Evolutionary conservation across 441 rosid species (phyloP).

Genomic region (Aleurites moluccanus): DNA sequence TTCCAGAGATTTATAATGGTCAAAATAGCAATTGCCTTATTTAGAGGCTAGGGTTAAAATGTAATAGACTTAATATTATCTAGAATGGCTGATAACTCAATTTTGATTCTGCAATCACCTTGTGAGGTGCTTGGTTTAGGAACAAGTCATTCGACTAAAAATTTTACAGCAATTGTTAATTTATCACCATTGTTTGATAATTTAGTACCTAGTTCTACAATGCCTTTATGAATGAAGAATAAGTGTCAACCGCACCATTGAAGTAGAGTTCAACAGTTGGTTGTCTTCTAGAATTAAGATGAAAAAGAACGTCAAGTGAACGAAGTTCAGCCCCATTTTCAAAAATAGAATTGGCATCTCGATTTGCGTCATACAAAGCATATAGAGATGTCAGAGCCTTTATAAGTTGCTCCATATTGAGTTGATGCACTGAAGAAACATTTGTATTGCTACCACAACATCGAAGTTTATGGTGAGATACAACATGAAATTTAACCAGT

Average conservation of each 20-base stretch:
- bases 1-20: no score
- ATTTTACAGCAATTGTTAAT: no score
- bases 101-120: no score
- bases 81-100: no score
- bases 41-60: no score
- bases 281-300: constrained; percentile 59
- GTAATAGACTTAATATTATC: no score
- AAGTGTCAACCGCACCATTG: constrained; percentile 16
- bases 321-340: constrained; percentile 73
- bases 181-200: background rate
- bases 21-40: no score
- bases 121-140: no score
- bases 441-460: constrained; percentile 34
- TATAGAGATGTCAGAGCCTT: constrained; percentile 71
- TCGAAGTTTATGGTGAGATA: constrained; percentile 74
- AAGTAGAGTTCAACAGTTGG: constrained; percentile 49
- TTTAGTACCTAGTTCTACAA: constrained; percentile 7
- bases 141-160: no score
- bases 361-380: constrained; percentile 67
- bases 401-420: constrained; percentile 84
- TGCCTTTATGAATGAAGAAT: constrained; percentile 10
- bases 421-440: constrained; percentile 61
- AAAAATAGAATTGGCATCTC: constrained; percentile 31
- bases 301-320: constrained; percentile 79
- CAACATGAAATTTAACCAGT: constrained; percentile 75